Conservation (phyloP, 352 stramenopile genomes). For the Phytophthora citrophthora region DNA sequence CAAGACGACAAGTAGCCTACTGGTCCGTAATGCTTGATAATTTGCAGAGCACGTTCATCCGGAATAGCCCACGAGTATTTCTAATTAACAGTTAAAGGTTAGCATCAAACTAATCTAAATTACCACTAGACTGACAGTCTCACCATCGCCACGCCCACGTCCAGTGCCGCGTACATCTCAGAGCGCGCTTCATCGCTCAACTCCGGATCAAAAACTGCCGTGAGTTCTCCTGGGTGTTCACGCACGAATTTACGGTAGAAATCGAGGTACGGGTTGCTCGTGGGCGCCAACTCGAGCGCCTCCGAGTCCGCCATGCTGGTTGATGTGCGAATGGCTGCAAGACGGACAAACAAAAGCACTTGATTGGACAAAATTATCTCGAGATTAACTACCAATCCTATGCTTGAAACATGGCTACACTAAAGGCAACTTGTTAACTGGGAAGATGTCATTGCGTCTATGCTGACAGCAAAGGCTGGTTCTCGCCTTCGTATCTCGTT, state of each 20-base stretch:
- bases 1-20: conserved; percentile 29
- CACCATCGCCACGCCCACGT: conserved; percentile 86
- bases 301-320: conserved; percentile 30
- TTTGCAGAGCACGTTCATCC: conserved; percentile 82
- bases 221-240: conserved; percentile 63
- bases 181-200: conserved; percentile 71
- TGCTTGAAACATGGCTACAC: conserved; percentile 31
- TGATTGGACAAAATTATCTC: conserved; percentile 34
- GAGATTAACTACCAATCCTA: conserved; percentile 23
- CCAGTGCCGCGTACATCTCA: conserved; percentile 74
- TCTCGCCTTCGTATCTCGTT: conserved; percentile 59
- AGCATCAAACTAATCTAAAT: background rate
- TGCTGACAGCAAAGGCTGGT: conserved; percentile 53
- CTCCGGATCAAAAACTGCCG: conserved; percentile 73
- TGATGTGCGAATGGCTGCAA: conserved; percentile 26
- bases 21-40: conserved; percentile 92
- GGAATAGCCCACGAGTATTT: conserved; percentile 94
- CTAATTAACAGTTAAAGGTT: conserved; percentile 41
- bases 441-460: conserved; percentile 6
- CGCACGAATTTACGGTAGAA: conserved; percentile 76
- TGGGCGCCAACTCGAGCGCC: conserved; percentile 55
- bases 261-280: conserved; percentile 85
- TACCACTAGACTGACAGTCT: background rate
- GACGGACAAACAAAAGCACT: background rate
- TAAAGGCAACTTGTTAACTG: conserved; percentile 6